phyloP scores from a whole-genome alignment of 2,329 filamentous ascomycete genomes.

The Coniochaeta ligniaria region DNA sequence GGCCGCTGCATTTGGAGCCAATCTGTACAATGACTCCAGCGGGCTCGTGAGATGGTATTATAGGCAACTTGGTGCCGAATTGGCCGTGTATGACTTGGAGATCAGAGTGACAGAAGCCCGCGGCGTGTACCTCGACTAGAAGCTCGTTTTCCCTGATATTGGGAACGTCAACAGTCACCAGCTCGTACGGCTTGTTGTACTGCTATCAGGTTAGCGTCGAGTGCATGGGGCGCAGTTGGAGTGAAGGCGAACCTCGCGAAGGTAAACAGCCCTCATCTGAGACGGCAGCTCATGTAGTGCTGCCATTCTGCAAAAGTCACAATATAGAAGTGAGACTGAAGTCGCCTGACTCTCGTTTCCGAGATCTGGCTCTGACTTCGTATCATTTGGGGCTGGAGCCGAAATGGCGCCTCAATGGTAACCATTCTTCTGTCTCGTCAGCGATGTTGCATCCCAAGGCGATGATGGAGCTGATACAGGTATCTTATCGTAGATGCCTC shows the following conservation, averaged over 20 bases:
- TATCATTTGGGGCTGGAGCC: not conserved
- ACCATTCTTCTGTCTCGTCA: not conserved
- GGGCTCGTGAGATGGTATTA: conserved; percentile 28
- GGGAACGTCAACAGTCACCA: conserved; percentile 14
- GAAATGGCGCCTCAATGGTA: not conserved
- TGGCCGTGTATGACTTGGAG: conserved; percentile 25
- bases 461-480: too few relatives aligned
- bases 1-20: conserved; percentile 13
- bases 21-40: conserved; percentile 22
- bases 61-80: conserved; percentile 18
- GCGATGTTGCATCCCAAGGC: not conserved
- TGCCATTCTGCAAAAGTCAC: not conserved
- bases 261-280: not conserved
- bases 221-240: not conserved
- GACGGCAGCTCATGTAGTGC: not conserved
- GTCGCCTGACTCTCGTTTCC: not conserved
- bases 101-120: conserved; percentile 29
- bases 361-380: not conserved
- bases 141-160: conserved; percentile 18
- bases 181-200: conserved; percentile 21
- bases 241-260: not conserved
- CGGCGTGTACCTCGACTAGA: conserved; percentile 23
- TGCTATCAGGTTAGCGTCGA: conserved; percentile 5
- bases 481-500: too few relatives aligned
- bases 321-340: not conserved